A percentile compares a stretch with the other conserved stretches of the same genome.
These are phyloP conservation scores for Starmerella floris DNA, from an alignment of 805 yeast genomes.

Conservation along the genomic window DNA sequence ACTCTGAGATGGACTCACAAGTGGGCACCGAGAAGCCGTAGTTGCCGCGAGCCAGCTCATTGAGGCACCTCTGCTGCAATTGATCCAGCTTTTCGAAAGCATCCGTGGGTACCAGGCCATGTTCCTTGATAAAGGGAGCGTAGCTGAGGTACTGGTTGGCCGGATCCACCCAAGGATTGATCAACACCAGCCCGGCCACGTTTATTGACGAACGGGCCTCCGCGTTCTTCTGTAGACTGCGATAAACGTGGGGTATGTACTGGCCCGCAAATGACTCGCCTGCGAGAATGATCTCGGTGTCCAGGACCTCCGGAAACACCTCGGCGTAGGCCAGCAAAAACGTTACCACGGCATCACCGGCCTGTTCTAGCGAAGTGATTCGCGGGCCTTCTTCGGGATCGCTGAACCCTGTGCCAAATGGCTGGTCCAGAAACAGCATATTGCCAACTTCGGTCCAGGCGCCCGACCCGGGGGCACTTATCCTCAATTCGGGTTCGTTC, in stretches of 20 bases:
- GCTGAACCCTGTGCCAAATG: constrained; percentile 87
- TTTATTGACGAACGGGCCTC: background rate
- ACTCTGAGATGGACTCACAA: background rate
- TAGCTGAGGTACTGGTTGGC: constrained; percentile 69
- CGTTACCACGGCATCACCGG: constrained; percentile 46
- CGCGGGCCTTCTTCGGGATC: constrained; percentile 37
- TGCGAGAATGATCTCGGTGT: constrained; percentile 59
- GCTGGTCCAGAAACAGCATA: constrained; percentile 82
- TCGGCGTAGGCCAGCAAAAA: constrained; percentile 57
- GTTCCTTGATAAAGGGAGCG: constrained; percentile 52
- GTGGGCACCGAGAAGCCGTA: background rate
- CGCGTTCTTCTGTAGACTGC: constrained; percentile 37
- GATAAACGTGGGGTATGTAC: constrained; percentile 78
- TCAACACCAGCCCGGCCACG: constrained; percentile 49
- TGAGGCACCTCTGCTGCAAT: constrained; percentile 21
- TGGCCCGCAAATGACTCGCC: constrained; percentile 98
- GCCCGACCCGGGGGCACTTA: constrained; percentile 42
- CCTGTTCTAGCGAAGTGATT: constrained; percentile 30
- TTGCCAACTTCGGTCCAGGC: constrained; percentile 77
- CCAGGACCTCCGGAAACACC: constrained; percentile 57
- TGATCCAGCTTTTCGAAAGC: constrained; percentile 21
- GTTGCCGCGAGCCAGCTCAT: constrained; percentile 19
- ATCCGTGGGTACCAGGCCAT: constrained; percentile 37
- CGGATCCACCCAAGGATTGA: constrained; percentile 94
- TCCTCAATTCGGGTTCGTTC: constrained; percentile 31